Percentiles rank a stretch among this genome's conserved stretches.
Evolutionary conservation across 495 filamentous ascomycete genomes (phyloP).

Genomic region (Aspergillus olivimuriae): DNA sequence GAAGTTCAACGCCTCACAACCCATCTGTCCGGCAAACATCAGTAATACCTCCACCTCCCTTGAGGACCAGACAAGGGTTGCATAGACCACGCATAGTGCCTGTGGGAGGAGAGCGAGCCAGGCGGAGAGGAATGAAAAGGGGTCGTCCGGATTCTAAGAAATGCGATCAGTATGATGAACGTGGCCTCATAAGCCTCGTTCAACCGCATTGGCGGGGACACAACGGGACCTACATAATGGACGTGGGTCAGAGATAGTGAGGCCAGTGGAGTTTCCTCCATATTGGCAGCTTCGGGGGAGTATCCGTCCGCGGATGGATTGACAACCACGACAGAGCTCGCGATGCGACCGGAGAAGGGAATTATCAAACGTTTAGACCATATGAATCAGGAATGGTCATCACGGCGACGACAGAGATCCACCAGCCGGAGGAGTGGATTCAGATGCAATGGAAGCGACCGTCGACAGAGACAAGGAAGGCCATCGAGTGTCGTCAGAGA

Average conservation of each 20-base stretch:
- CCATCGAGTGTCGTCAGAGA: too few species aligned
- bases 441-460: too few species aligned
- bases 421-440: too few species aligned
- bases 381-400: too few species aligned
- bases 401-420: too few species aligned
- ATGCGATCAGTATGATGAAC: too few species aligned
- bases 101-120: conserved; percentile 93
- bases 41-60: conserved; percentile 85
- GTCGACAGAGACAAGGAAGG: too few species aligned
- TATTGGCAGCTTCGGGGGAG: too few species aligned
- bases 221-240: conserved; percentile 69
- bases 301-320: too few species aligned
- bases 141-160: conserved; percentile 81
- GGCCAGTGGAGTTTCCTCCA: conserved; percentile 69
- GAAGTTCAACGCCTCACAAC: conserved; percentile 92
- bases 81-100: conserved; percentile 81
- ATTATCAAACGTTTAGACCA: too few species aligned
- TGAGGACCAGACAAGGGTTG: conserved; percentile 79
- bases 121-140: conserved; percentile 77
- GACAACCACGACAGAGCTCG: too few species aligned
- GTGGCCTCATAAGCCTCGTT: not conserved
- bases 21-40: conserved; percentile 89
- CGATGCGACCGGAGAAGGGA: too few species aligned
- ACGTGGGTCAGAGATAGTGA: conserved; percentile 93
- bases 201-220: not conserved